Base-by-base conservation (phyloP, 441 rosid species). In the Syzygium syzygioides region DNA sequence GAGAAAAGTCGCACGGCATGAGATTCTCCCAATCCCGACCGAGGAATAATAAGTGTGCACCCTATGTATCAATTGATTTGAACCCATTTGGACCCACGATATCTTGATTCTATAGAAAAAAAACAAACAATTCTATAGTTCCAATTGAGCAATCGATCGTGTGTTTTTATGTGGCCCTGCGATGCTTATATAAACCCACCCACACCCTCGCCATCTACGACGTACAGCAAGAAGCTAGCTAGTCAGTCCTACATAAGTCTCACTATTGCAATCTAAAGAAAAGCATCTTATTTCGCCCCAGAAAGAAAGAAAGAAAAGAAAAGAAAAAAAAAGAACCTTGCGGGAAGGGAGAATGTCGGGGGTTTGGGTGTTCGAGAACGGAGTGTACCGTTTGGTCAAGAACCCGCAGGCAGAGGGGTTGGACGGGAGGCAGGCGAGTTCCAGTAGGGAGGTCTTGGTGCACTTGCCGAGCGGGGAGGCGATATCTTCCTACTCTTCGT, bases 291-390 rank as follows among this genome's bases (percentile, higher is more conserved):
- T 9, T 85, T 50, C 52, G 23, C 60, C 30, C 87, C 3, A 1
- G 2, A 45, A 45, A 45, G 48, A 17, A 45, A 37, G 17, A 37
- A 12, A 28, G 23, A 10, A 48, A 32, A n/a, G 7, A 30, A 34
- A 34, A 32, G 14, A 41, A 32, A 30, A 68, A 50, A 32, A 32
- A 26, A 60, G 4, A 14, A 4, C 52, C n/a, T 12, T 12, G 23
- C 7, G 37, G 83, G 66, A 37, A 20, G 79, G n/a, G 41, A 57
- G 85, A 52, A 88, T 88, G 90, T 48, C 90, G 85, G 90, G 87
- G 50, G 87, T 85, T 20, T 88, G 87, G 90, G 87, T 85, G 87
- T 88, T 88, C 45, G 55, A 48, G 55, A 85, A 85, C 18, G 90
- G 90, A 14, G 85, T 85, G 68, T 85, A 85, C 45, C 84, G 30